phyloP scores from a whole-genome alignment of 768 basidiomycete genomes.

The Serendipita vermifera region DNA sequence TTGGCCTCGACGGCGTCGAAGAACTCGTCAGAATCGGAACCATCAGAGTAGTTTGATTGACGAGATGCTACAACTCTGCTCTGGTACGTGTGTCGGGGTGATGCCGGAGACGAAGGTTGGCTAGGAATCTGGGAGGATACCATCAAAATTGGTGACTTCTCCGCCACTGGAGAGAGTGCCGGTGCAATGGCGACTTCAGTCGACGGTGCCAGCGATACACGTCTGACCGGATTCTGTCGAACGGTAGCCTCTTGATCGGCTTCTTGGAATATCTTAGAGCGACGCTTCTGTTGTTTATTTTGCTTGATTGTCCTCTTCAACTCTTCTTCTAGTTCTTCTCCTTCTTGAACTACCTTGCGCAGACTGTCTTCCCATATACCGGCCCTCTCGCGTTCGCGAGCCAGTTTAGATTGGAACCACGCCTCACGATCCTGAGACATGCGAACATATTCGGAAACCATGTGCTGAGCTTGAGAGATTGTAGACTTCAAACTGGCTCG shows the following conservation, averaged over 20 bases:
- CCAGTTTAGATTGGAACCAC: slow-evolving; percentile 57
- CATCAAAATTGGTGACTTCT: not conserved
- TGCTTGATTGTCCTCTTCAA: slow-evolving; percentile 31
- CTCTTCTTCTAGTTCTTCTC: slow-evolving; percentile 71
- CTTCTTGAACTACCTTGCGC: slow-evolving; percentile 71
- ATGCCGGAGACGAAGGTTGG: not conserved
- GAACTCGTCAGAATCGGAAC: slow-evolving; percentile 71
- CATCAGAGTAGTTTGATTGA: not conserved
- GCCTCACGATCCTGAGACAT: slow-evolving; percentile 70
- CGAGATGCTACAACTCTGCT: not conserved
- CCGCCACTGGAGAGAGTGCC: not conserved
- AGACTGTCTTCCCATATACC: slow-evolving; percentile 84
- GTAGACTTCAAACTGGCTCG: slow-evolving; percentile 49
- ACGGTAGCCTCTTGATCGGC: not conserved
- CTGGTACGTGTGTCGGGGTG: not conserved
- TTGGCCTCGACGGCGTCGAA: slow-evolving; percentile 91
- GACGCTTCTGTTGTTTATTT: not conserved
- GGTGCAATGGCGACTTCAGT: not conserved
- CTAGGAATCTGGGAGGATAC: not conserved
- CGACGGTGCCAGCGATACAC: not conserved
- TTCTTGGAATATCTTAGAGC: not conserved
- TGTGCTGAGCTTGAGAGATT: slow-evolving; percentile 39
- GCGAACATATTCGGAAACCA: slow-evolving; percentile 52
- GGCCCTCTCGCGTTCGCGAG: slow-evolving; percentile 49
- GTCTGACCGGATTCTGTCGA: not conserved